phyloP scores from a whole-genome alignment of 2,329 filamentous ascomycete species.

The Penicillium sp. region DNA sequence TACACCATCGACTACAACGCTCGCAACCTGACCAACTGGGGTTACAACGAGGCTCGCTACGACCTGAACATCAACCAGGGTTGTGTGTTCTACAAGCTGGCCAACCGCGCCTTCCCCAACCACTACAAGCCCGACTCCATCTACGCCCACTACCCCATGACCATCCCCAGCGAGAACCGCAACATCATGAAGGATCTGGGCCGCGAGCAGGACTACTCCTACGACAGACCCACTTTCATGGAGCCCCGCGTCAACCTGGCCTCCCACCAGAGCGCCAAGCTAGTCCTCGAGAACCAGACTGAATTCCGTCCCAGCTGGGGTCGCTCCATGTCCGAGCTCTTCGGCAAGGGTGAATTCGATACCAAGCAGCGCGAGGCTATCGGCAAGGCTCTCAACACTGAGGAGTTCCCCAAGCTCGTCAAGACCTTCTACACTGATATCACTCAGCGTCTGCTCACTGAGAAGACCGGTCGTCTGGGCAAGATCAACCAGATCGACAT shows the following conservation, averaged over 20 bases:
- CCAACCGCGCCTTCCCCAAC: conserved; percentile 75
- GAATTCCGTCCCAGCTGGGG: conserved; percentile 69
- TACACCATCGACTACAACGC: conserved; percentile 78
- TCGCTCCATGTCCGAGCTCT: conserved; percentile 62
- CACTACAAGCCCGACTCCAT: conserved; percentile 77
- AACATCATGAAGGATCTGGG: conserved; percentile 69
- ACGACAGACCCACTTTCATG: conserved; percentile 59
- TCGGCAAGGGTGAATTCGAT: conserved; percentile 58
- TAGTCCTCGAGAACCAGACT: conserved; percentile 61
- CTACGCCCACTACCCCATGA: conserved; percentile 76
- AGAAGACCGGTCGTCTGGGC: conserved; percentile 66
- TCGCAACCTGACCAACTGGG: conserved; percentile 78
- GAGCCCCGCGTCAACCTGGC: conserved; percentile 57
- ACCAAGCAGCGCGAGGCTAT: conserved; percentile 56
- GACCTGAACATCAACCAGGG: conserved; percentile 76
- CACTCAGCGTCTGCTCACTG: conserved; percentile 61
- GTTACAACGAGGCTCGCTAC: conserved; percentile 72
- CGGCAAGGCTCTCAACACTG: conserved; percentile 60
- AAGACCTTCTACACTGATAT: conserved; percentile 68
- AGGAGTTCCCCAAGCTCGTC: conserved; percentile 63
- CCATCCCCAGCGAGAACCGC: conserved; percentile 70
- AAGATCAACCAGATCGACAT: conserved; percentile 69
- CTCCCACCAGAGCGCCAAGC: conserved; percentile 62
- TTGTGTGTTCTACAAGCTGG: conserved; percentile 82
- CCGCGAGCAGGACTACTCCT: conserved; percentile 70